These are phyloP conservation scores for Logfia minima DNA, from an alignment of 129 eudicot genomes.

Conservation along the genomic window DNA sequence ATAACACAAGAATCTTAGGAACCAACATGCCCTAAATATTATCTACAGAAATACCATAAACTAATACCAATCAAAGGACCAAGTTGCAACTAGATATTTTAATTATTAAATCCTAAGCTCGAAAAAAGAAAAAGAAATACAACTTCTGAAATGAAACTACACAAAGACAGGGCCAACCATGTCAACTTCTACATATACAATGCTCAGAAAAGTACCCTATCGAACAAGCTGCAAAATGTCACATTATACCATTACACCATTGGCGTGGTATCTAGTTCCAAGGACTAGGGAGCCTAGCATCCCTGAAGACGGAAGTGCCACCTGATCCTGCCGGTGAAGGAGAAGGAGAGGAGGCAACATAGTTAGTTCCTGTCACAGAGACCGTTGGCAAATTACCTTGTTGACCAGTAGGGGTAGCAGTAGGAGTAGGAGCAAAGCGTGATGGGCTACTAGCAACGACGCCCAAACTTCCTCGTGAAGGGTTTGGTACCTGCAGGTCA, in stretches of 20 bases:
- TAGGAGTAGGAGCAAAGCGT: constrained; percentile 68
- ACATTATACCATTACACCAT: background rate
- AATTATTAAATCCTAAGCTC: no score
- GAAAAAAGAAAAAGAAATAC: no score
- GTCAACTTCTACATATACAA: background rate
- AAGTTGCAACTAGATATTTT: background rate
- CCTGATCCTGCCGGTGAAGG: constrained; percentile 96
- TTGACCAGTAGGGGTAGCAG: constrained; percentile 58
- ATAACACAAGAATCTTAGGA: no score
- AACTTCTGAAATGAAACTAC: background rate
- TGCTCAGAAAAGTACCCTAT: background rate
- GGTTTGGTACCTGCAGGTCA: constrained; percentile 55
- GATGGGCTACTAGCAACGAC: constrained; percentile 68
- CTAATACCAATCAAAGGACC: background rate
- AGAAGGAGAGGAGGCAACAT: constrained; percentile 84
- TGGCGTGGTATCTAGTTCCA: constrained; percentile 51
- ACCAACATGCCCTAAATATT: background rate
- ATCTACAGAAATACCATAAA: background rate
- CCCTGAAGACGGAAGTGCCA: constrained; percentile 80
- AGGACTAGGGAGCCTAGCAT: constrained; percentile 65
- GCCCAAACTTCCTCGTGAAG: constrained; percentile 56
- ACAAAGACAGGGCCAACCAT: background rate
- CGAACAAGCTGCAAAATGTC: background rate
- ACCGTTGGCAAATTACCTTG: constrained; percentile 62
- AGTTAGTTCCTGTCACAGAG: constrained; percentile 77